Evolutionary conservation across 73 alveolate species (phyloP).

Genomic region (Stentor coeruleus): DNA sequence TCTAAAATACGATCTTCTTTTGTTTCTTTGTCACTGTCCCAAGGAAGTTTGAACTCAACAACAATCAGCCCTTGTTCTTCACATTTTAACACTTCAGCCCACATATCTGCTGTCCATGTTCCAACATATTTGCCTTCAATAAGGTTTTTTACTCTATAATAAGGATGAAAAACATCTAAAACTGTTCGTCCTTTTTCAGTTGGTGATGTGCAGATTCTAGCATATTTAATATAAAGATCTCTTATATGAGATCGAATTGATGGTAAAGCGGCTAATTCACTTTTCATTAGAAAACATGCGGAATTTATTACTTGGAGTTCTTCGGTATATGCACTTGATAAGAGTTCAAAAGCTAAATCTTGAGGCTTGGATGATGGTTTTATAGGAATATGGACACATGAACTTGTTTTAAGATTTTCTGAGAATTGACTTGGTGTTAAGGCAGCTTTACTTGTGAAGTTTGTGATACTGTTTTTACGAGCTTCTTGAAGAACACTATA

Average conservation of each 20-base stretch:
- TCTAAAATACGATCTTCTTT: constrained; percentile 4
- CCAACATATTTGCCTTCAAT: neutral
- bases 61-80: neutral
- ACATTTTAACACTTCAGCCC: constrained; percentile 22
- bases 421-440: neutral
- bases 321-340: neutral
- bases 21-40: constrained; percentile 22
- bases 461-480: neutral
- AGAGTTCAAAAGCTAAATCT: constrained; percentile 1
- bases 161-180: neutral
- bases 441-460: neutral
- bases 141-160: neutral
- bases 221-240: neutral
- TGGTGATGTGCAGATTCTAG: neutral
- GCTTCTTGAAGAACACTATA: neutral
- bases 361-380: no score
- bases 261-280: neutral
- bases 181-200: constrained; percentile 12
- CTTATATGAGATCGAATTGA: neutral
- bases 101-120: neutral
- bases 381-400: neutral
- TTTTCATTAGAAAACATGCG: neutral
- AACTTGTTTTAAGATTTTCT: neutral
- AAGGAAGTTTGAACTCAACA: constrained; percentile 1
- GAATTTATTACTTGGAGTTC: neutral